Percentiles rank a stretch among this genome's conserved stretches.
Evolutionary conservation across 1,139 yeast species (phyloP).

Genomic region (Candida freyschussii): DNA sequence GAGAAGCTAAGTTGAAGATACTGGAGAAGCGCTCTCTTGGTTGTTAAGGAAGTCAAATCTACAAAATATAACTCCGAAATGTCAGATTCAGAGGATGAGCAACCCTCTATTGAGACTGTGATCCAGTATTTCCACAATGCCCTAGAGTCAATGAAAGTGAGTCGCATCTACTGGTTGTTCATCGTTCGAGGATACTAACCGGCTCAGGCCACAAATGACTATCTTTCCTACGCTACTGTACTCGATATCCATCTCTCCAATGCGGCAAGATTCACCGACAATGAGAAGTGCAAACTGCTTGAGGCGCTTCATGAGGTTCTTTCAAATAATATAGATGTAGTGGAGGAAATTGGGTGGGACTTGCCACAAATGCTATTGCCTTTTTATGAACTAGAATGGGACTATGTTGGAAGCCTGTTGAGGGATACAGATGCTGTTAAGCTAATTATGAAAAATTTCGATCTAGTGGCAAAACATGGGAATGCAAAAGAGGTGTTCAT

Average conservation of each 20-base stretch:
- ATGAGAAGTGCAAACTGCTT: conserved; percentile 38
- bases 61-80: too few relatives aligned
- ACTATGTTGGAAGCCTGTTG: conserved; percentile 5
- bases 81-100: conserved; percentile 16
- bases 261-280: conserved; percentile 40
- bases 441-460: conserved; percentile 20
- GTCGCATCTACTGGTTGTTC: too few relatives aligned
- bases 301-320: conserved; percentile 40
- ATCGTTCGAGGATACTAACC: too few relatives aligned
- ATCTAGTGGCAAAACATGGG: conserved; percentile 51
- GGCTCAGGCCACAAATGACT: conserved; percentile 46
- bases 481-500: conserved; percentile 76
- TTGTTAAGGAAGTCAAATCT: too few relatives aligned
- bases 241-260: conserved; percentile 58
- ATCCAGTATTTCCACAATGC: conserved; percentile 14
- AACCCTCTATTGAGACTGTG: conserved; percentile 9
- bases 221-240: conserved; percentile 65
- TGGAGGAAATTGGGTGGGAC: conserved; percentile 84
- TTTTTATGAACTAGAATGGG: conserved; percentile 34
- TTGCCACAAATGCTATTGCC: conserved; percentile 58
- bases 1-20: too few relatives aligned
- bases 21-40: too few relatives aligned
- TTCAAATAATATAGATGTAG: conserved; percentile 40
- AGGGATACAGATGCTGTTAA: conserved; percentile 14
- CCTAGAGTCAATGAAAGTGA: conserved; percentile 16